Conservation (phyloP, 345 rosid genomes). For the Brassica nigra region DNA sequence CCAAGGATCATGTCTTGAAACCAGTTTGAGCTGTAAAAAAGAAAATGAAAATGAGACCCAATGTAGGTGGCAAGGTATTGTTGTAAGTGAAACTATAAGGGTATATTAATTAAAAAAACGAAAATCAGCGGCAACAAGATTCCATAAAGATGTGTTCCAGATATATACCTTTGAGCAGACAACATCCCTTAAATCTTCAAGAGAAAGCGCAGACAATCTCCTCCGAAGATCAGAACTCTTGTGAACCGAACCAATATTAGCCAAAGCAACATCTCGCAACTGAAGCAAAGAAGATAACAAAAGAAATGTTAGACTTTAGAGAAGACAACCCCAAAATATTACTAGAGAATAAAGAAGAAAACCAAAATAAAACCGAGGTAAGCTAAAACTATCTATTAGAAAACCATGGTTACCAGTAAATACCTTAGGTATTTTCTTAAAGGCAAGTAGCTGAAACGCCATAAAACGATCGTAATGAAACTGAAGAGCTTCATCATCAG, state of each 20-base stretch:
- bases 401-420: slow-evolving; percentile 16
- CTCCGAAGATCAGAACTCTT: slow-evolving; percentile 88
- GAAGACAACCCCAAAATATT: slow-evolving; percentile 1
- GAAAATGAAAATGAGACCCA: slow-evolving; percentile 17
- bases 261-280: slow-evolving; percentile 86
- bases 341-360: slow-evolving; percentile 20
- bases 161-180: slow-evolving; percentile 87
- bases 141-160: slow-evolving; percentile 7
- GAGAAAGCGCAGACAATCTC: slow-evolving; percentile 76
- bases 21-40: slow-evolving; percentile 78
- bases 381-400: slow-evolving; percentile 17
- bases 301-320: not conserved
- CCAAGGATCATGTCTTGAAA: slow-evolving; percentile 83
- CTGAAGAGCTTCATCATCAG: slow-evolving; percentile 91
- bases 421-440: slow-evolving; percentile 94
- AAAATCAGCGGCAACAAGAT: slow-evolving; percentile 5
- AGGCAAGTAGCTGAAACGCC: slow-evolving; percentile 87
- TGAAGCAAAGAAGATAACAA: slow-evolving; percentile 41
- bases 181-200: slow-evolving; percentile 79
- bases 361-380: not conserved
- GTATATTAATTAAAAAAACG: not conserved
- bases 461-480: slow-evolving; percentile 83
- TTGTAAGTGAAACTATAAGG: not conserved
- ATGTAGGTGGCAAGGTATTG: slow-evolving; percentile 25
- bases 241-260: slow-evolving; percentile 82